Base-by-base conservation (phyloP, 768 basidiomycete species). In the Kwoniella sp. region DNA sequence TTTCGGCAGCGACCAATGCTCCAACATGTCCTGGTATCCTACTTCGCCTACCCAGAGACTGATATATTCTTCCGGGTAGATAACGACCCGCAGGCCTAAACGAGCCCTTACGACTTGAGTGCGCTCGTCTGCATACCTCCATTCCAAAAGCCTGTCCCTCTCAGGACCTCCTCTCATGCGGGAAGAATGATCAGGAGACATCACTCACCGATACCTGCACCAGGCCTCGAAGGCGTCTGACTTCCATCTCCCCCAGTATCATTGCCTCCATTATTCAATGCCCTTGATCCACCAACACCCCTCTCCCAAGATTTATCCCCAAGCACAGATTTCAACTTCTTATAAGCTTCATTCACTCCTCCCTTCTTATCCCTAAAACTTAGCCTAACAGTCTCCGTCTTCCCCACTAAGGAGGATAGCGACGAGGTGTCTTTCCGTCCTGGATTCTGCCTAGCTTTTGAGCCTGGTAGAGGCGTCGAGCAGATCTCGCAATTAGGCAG, bases 401-500 rank as follows among this genome's bases (percentile, higher is more conserved):
- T 55, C 30, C 9, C 49, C 30, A 27, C 46, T 63, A 6, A 40
- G 27, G 15, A 37, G 29, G 1, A 36, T 21, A 12, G 15, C 55
- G 26, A 19, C n/a, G n/a, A n/a, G n/a, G n/a, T n/a, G 7, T 56
- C 47, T 54, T 60, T 21, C 47, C 58, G n/a, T 17, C 26, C 21
- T n/a, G 36, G 17, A 10, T 52, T n/a, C 19, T 19, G 54, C 55
- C 19, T 36, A 26, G 27, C 54, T 1, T 15, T 49, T 56, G 27
- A 46, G 24, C 52, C 37, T 55, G 27, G 86, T 10, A 97, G 82
- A 0, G 85, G 82, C 3, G 91, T 88, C 5, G 83, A 84, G 76
- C 95, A 98, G 2, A 98, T 89, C 79, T 97, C 95, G 81, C 95
- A 98, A 8, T 81, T 77, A 0, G 79, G 79, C 59, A 93, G 82